phyloP scores from a whole-genome alignment of 176 grass and related monocot species.

The Pharus latifolius region DNA sequence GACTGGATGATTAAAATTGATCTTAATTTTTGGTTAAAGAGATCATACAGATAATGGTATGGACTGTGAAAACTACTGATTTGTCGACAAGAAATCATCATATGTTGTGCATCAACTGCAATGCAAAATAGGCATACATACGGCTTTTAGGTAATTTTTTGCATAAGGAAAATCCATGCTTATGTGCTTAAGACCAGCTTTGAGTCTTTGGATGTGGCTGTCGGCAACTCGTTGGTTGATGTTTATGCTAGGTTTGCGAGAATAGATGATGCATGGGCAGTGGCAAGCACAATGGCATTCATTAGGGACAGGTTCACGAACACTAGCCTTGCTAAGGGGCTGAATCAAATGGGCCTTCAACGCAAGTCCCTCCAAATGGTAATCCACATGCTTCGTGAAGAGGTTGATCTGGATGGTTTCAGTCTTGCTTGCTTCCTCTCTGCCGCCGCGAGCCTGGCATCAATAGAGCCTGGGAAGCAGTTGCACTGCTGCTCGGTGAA shows the following conservation, averaged over 20 bases:
- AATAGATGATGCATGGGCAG: conserved; percentile 42
- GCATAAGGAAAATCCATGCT: conserved; percentile 56
- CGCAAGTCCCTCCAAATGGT: conserved; percentile 38
- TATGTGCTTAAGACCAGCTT: conserved; percentile 62
- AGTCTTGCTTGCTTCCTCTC: conserved; percentile 69
- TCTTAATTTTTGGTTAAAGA: not conserved
- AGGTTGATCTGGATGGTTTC: conserved; percentile 40
- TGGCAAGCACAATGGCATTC: conserved; percentile 40
- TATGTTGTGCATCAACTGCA: conserved; percentile 39
- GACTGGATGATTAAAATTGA: too few relatives aligned
- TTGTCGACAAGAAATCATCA: conserved; percentile 38
- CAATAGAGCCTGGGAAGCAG: conserved; percentile 34
- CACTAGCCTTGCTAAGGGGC: conserved; percentile 64
- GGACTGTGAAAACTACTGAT: conserved; percentile 26
- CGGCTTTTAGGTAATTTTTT: too few relatives aligned
- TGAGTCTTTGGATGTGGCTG: conserved; percentile 37
- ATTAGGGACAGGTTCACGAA: conserved; percentile 53
- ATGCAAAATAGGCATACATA: not conserved
- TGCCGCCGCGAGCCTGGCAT: conserved; percentile 36
- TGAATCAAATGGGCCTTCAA: conserved; percentile 50
- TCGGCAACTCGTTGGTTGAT: conserved; percentile 63
- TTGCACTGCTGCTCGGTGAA: conserved; percentile 66
- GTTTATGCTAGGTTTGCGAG: conserved; percentile 59
- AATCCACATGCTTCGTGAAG: conserved; percentile 45
- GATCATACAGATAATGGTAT: conserved; percentile 38